Base-by-base conservation (phyloP, 192 early-diverging fungal genomes). In the Podila clonocystis region DNA sequence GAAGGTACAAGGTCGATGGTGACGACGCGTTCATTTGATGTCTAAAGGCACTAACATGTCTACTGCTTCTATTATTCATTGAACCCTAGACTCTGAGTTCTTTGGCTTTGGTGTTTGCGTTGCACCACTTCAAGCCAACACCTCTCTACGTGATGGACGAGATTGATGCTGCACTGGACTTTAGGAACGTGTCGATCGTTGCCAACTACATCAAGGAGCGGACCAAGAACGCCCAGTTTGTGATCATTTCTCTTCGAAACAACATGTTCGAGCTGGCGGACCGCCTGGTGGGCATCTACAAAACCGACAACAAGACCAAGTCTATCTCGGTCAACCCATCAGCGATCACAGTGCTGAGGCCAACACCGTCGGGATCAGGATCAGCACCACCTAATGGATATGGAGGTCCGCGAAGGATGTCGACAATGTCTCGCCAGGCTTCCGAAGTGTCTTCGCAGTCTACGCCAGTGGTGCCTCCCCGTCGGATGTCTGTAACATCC, bases 101-200 rank as follows among this genome's bases (percentile, higher is more conserved):
- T n/a, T 87, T 99, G 48, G 98, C 98, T 8, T 88, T 99, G 52
- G 97, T 99, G 12, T 99, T 99, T 89, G 97, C 98, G 1, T 87
- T 99, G 65, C 98, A 99, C 82, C 97, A 98, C 82, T 99, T 94
- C 90, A 98, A 98, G 80, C 98, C 98, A 13, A 99, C 98, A 24
- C 98, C 97, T n/a, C 83, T 99, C 9, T 99, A 99, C 82, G 96
- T 99, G 50, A 99, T 99, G 97, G 98, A 99, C 85, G 98, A 99
- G 85, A 99, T 99, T 75, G 98, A 99, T 85, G 97, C 97, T 0
- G 98, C 98, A 1, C 86, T 99, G 28, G 98, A 99, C 85, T 99
- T 99, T 86, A 89, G 97, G 66, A 99, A 99, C 79, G 97, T 99
- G 26, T 98, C 96, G 17, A 99, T 99, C 83, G 94, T 99, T 5